Percentiles rank a stretch among this genome's conserved stretches.
Evolutionary conservation across 192 early-diverging fungal genomes (phyloP).

Genomic region (Geranomyces variabilis): DNA sequence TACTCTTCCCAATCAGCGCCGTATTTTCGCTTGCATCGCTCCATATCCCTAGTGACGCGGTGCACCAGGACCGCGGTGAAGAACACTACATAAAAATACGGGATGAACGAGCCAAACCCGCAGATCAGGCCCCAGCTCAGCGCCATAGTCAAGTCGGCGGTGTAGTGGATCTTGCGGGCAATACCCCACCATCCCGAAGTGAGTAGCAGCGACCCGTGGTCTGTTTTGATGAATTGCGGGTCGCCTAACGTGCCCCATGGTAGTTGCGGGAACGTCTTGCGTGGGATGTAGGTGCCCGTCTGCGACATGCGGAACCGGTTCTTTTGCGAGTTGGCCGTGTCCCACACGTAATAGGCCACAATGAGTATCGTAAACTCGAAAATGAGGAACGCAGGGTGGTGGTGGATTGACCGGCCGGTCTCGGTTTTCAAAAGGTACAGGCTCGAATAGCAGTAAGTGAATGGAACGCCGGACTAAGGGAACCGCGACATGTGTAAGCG

Average conservation of each 20-base stretch:
- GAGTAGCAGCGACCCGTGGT: slow-evolving; percentile 79
- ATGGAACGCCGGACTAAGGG: slow-evolving; percentile 72
- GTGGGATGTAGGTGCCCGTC: slow-evolving; percentile 81
- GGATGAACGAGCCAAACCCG: slow-evolving; percentile 77
- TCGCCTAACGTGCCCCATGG: slow-evolving; percentile 48
- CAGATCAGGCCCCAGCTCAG: slow-evolving; percentile 87
- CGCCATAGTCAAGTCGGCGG: slow-evolving; percentile 86
- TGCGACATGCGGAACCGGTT: slow-evolving; percentile 73
- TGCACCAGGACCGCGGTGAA: slow-evolving; percentile 87
- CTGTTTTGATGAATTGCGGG: slow-evolving; percentile 81
- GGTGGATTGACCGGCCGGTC: slow-evolving; percentile 62
- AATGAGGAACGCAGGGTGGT: slow-evolving; percentile 19
- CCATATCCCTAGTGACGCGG: slow-evolving; percentile 86
- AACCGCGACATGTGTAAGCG: neutral
- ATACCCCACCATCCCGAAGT: slow-evolving; percentile 94
- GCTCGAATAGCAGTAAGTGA: slow-evolving; percentile 80
- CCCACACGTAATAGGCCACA: slow-evolving; percentile 76
- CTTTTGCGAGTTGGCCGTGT: slow-evolving; percentile 77
- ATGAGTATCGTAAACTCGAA: slow-evolving; percentile 56
- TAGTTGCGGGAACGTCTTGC: slow-evolving; percentile 77
- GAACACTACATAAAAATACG: slow-evolving; percentile 93
- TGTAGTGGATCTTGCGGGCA: slow-evolving; percentile 93
- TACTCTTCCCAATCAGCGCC: slow-evolving; percentile 92
- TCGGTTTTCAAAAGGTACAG: slow-evolving; percentile 70
- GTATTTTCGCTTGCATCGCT: slow-evolving; percentile 90